These are phyloP conservation scores for Cinchona pubescens DNA, from an alignment of 257 asterid genomes.

Conservation along the genomic window DNA sequence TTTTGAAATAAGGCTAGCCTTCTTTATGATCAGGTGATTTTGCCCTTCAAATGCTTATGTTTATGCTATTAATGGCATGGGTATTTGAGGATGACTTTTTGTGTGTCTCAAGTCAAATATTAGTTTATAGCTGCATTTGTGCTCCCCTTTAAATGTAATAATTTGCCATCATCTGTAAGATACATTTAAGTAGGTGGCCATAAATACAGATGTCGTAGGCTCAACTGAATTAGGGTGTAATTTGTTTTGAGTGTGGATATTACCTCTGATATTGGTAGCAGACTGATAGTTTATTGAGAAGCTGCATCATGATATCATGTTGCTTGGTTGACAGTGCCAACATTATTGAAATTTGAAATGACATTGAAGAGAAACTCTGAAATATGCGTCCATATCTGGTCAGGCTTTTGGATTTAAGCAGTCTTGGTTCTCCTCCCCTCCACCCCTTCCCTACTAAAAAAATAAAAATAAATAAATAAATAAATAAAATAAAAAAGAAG, in stretches of 20 bases:
- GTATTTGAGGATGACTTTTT: not conserved
- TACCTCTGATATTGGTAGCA: not conserved
- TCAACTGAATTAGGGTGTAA: not conserved
- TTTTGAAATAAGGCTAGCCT: slow-evolving; percentile 97
- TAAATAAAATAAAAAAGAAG: not conserved
- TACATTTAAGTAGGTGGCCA: not conserved
- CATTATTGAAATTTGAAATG: not conserved
- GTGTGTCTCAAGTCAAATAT: slow-evolving; percentile 1
- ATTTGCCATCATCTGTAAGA: not conserved
- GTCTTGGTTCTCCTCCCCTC: not conserved
- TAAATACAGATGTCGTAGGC: not conserved
- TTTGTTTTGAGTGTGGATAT: not conserved
- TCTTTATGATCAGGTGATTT: slow-evolving; percentile 87
- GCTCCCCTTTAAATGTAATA: not conserved
- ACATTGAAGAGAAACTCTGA: not conserved
- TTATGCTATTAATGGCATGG: slow-evolving; percentile 1
- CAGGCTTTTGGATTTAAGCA: not conserved
- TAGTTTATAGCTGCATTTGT: not conserved
- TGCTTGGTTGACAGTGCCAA: not conserved
- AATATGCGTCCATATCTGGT: not conserved
- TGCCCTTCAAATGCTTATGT: not conserved
- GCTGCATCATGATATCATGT: not conserved
- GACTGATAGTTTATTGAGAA: not conserved
- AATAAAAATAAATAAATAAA: too few relatives aligned
- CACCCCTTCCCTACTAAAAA: too few relatives aligned